These are phyloP conservation scores for Leccinum rimulosum DNA, from an alignment of 768 basidiomycete species.

Conservation along the genomic window DNA sequence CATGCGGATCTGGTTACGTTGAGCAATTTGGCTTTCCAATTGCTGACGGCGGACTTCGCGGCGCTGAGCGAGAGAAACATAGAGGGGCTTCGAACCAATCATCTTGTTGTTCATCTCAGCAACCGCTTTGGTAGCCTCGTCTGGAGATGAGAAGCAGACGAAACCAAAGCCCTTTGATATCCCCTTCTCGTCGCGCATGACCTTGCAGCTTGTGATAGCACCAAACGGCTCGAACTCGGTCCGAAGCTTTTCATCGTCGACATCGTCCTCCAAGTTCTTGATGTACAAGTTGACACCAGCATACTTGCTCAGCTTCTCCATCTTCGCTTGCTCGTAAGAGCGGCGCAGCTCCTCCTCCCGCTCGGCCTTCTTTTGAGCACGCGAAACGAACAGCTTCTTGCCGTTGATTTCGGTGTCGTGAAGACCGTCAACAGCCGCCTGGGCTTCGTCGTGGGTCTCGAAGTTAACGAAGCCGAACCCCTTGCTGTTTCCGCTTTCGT, in stretches of 20 bases:
- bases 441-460: slow-evolving; percentile 89
- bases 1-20: slow-evolving; percentile 93
- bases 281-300: slow-evolving; percentile 99
- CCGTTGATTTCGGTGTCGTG: slow-evolving; percentile 84
- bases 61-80: slow-evolving; percentile 97
- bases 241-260: slow-evolving; percentile 96
- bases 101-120: slow-evolving; percentile 99
- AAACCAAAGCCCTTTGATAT: slow-evolving; percentile 97
- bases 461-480: slow-evolving; percentile 99
- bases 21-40: slow-evolving; percentile 97
- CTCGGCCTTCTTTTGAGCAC: slow-evolving; percentile 98
- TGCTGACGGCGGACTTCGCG: slow-evolving; percentile 98
- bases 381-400: slow-evolving; percentile 90
- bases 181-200: slow-evolving; percentile 97
- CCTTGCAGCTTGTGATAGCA: slow-evolving; percentile 96
- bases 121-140: slow-evolving; percentile 98
- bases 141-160: slow-evolving; percentile 97
- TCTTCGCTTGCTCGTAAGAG: slow-evolving; percentile 92
- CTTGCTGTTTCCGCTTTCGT: slow-evolving; percentile 90
- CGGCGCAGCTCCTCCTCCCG: slow-evolving; percentile 94
- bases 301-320: slow-evolving; percentile 97
- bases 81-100: slow-evolving; percentile 97
- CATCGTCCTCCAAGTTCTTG: slow-evolving; percentile 98
- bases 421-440: slow-evolving; percentile 82
- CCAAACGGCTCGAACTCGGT: slow-evolving; percentile 96